Percentiles rank a stretch among this genome's conserved stretches.
Conservation (phyloP, 352 stramenopile species). For the Phytopythium oedochilum region DNA sequence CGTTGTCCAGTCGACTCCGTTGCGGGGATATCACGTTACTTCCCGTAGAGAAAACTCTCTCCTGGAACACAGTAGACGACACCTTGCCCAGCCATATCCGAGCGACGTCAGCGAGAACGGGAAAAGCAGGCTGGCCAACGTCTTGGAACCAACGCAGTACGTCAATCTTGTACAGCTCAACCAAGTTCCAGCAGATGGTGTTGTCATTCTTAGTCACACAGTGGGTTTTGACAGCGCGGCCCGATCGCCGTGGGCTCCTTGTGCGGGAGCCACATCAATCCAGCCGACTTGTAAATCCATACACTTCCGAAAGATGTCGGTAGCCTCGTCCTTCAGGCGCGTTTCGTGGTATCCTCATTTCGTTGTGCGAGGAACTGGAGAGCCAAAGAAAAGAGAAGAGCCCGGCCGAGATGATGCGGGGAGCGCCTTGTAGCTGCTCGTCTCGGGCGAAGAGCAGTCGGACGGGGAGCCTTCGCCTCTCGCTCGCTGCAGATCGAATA, state of each 20-base stretch:
- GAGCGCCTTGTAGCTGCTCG: no score
- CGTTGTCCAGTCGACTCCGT: neutral
- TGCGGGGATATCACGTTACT: neutral
- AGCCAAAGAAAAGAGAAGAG: no score
- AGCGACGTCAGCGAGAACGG: neutral
- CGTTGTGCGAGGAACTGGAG: no score
- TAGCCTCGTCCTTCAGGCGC: no score
- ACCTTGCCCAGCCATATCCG: neutral
- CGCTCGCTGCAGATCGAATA: no score
- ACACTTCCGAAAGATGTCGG: no score
- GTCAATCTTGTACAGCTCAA: neutral
- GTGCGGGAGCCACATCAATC: no score
- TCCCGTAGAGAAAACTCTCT: neutral
- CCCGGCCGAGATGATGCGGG: no score
- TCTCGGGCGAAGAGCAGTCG: no score
- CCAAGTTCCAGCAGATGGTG: neutral
- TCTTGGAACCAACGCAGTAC: neutral
- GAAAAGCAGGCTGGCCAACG: neutral
- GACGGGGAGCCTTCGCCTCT: no score
- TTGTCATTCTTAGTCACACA: neutral
- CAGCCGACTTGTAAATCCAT: no score
- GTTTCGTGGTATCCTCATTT: no score
- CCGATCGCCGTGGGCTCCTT: neutral
- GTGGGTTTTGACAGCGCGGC: neutral
- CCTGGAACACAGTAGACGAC: neutral